A percentile compares a stretch with the other conserved stretches of the same genome.
These are phyloP conservation scores for Ilyonectria robusta DNA, from an alignment of 2,329 filamentous ascomycete species.

Conservation along the genomic window DNA sequence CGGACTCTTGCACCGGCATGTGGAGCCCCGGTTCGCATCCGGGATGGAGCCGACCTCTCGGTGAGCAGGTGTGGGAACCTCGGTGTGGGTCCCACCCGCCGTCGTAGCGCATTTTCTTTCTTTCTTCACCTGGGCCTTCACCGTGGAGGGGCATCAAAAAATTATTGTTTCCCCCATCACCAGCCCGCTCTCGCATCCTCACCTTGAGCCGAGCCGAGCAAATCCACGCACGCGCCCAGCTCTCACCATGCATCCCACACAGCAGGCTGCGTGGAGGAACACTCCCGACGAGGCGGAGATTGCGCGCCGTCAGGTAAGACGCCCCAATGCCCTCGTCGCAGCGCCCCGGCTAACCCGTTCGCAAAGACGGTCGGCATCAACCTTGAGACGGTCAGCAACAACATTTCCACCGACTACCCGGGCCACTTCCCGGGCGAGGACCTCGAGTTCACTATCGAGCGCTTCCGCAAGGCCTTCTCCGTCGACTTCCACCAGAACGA, in stretches of 20 bases:
- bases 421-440: conserved; percentile 92
- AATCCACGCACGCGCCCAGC: conserved; percentile 4
- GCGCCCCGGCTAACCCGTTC: conserved; percentile 2
- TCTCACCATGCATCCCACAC: conserved; percentile 51
- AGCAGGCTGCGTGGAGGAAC: conserved; percentile 53
- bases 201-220: conserved; percentile 10
- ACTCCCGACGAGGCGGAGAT: conserved; percentile 69
- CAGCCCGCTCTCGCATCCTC: conserved; percentile 8
- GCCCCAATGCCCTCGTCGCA: conserved; percentile 20
- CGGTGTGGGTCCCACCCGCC: not conserved
- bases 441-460: conserved; percentile 81
- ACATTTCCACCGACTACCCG: conserved; percentile 91
- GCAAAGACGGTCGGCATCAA: conserved; percentile 83
- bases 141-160: conserved; percentile 36
- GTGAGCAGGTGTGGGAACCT: conserved; percentile 10
- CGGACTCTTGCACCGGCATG: not conserved
- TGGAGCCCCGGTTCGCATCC: not conserved
- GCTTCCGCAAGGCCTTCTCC: conserved; percentile 78
- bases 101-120: conserved; percentile 2
- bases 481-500: conserved; percentile 90
- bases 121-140: conserved; percentile 37
- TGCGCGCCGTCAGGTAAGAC: conserved; percentile 71
- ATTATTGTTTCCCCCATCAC: conserved; percentile 28
- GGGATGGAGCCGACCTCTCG: not conserved
- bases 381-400: conserved; percentile 90